Evolutionary conservation across 495 filamentous ascomycete species (phyloP).

Genomic region (Bombardia bombarda): DNA sequence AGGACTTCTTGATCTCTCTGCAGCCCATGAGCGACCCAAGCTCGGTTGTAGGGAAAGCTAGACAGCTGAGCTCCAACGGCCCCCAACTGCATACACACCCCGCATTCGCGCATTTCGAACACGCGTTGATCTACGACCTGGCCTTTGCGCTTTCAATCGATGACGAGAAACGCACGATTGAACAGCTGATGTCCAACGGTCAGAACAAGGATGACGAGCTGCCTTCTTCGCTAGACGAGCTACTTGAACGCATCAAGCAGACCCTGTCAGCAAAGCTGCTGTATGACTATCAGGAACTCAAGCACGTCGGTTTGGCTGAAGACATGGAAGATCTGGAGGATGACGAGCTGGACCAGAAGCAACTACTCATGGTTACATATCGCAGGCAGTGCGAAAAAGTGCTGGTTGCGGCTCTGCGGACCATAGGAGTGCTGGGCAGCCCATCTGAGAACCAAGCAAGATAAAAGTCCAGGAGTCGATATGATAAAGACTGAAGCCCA

Average conservation of each 20-base stretch:
- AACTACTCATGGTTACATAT: constrained; percentile 32
- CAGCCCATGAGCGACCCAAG: constrained; percentile 27
- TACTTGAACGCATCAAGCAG: constrained; percentile 16
- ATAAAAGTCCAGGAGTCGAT: not conserved
- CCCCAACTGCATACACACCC: constrained; percentile 18
- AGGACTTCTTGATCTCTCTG: constrained; percentile 34
- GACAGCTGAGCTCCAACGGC: constrained; percentile 11
- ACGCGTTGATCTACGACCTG: constrained; percentile 30
- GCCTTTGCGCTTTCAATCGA: constrained; percentile 12
- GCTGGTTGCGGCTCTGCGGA: constrained; percentile 14
- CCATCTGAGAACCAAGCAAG: not conserved
- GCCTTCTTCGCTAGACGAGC: constrained; percentile 1
- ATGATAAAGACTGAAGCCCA: not conserved
- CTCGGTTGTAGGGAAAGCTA: constrained; percentile 25
- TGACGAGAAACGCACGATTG: constrained; percentile 6
- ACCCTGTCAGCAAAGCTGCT: constrained; percentile 19
- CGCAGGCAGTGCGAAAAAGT: constrained; percentile 33
- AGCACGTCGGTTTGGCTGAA: constrained; percentile 25
- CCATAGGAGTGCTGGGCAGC: not conserved
- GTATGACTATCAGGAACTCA: constrained; percentile 20
- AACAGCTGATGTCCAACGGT: not conserved
- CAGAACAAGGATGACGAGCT: not conserved
- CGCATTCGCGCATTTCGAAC: constrained; percentile 33
- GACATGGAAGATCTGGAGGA: constrained; percentile 12
- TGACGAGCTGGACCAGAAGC: constrained; percentile 27